Evolutionary conservation across 2,329 filamentous ascomycete species (phyloP), one percentile per base, ranked within the genome.

Genomic region (Colletotrichum musicola): DNA sequence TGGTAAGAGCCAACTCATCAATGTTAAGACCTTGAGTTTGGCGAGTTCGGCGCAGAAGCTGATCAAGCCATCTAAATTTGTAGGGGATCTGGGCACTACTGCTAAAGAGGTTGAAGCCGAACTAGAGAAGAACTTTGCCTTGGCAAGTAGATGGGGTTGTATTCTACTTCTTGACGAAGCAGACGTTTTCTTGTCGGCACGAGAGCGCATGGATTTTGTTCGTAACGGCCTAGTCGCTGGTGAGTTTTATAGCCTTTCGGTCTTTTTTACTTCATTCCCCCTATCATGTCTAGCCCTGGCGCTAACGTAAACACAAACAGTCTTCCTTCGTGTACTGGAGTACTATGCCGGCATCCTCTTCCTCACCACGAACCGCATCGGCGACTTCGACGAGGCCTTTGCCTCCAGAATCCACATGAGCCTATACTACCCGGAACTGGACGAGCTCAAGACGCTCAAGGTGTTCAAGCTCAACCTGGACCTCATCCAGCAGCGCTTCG

Each of bases 111-210:
- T 60, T n/a, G 57, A 60, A 27, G 1, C 9, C 1, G 30, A 35
- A 30, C 35, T 61, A 27, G 35, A 42, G 27, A 49, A 51, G 44
- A 47, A 30, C 18, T 47, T 61, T 14, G 22, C 44, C 3, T 42
- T 50, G 16, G 46, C 58, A 3, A 61, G 27, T 18, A 27, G 27
- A 30, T 97, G 94, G 94, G 92, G 93, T 20, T 93, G 93, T 0
- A 92, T 97, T 7, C 83, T 97, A 0, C 86, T 97, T 2, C 87
- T 97, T 1, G 94, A 97, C 73, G 94, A 97, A 80, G 93, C 92
- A 1, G 93, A 95, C 73, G 91, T 94, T 4, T 94, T 95, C 80
- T 82, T 97, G 16, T 92, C 96, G 82, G 92, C 93, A 3, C 53
- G 53, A 12, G n/a, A 42, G 78, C 89, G 93, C 2, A 92, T 93